Conservation (phyloP, 139 green algal species). For the Volvox reticuliferus region DNA sequence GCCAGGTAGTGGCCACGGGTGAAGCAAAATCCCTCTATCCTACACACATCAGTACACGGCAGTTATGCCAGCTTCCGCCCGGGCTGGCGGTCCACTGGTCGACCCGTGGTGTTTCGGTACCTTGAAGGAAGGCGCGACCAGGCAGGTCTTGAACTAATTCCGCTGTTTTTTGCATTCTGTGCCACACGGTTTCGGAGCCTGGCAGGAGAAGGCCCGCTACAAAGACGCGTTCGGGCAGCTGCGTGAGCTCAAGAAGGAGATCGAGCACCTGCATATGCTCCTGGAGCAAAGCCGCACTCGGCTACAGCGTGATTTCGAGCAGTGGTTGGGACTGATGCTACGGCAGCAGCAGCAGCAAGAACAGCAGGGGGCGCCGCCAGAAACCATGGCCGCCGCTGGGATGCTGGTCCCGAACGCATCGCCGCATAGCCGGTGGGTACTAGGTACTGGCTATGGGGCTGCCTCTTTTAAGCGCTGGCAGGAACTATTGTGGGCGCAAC, state of each 20-base stretch:
- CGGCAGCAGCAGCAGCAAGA: conserved; percentile 50
- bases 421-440: not conserved
- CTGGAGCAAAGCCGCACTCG: conserved; percentile 78
- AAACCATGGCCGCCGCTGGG: not conserved
- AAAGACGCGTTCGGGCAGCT: conserved; percentile 82
- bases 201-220: conserved; percentile 82
- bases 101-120: not conserved
- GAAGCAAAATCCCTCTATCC: too few species aligned
- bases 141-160: not conserved
- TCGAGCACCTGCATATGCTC: conserved; percentile 89
- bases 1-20: too few species aligned
- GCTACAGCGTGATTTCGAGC: conserved; percentile 87
- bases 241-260: conserved; percentile 85
- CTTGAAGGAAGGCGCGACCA: not conserved
- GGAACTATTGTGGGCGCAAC: too few species aligned
- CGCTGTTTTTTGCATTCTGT: not conserved
- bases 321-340: conserved; percentile 75
- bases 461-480: too few species aligned
- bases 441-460: too few species aligned
- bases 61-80: too few species aligned
- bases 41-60: too few species aligned
- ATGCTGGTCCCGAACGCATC: not conserved
- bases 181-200: not conserved
- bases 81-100: too few species aligned
- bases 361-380: not conserved